Conservation (phyloP, 2,329 filamentous ascomycete genomes). For the Fusarium redolens region DNA sequence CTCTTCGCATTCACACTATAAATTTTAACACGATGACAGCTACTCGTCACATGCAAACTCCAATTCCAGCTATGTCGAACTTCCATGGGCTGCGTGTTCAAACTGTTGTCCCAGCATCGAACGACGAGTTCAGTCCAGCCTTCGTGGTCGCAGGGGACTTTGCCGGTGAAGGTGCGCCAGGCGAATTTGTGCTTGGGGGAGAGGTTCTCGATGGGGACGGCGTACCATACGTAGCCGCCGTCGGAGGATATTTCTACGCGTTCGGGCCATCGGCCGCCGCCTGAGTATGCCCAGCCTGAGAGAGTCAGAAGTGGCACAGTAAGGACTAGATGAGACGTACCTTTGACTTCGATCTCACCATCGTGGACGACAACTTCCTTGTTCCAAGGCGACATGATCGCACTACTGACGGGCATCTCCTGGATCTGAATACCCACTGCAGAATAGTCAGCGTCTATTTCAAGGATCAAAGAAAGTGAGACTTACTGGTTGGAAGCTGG, state of each 20-base stretch:
- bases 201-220: conserved; percentile 68
- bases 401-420: conserved; percentile 76
- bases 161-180: conserved; percentile 73
- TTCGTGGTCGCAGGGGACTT: conserved; percentile 70
- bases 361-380: conserved; percentile 70
- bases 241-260: conserved; percentile 72
- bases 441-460: neutral
- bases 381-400: conserved; percentile 72
- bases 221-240: conserved; percentile 73
- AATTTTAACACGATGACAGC: conserved; percentile 68
- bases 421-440: conserved; percentile 70
- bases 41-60: conserved; percentile 72
- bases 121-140: conserved; percentile 71
- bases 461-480: rapidly evolving
- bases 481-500: conserved; percentile 60
- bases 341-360: conserved; percentile 60
- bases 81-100: conserved; percentile 69
- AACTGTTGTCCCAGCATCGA: conserved; percentile 70
- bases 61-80: conserved; percentile 71
- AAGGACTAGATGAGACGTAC: neutral
- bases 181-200: conserved; percentile 70
- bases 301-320: conserved; percentile 36
- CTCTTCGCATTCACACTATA: conserved; percentile 70
- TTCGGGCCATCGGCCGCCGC: conserved; percentile 69
- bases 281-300: conserved; percentile 69